These are phyloP conservation scores for Phyllosticta citrichinensis DNA, from an alignment of 2,329 filamentous ascomycete genomes.

Conservation along the genomic window DNA sequence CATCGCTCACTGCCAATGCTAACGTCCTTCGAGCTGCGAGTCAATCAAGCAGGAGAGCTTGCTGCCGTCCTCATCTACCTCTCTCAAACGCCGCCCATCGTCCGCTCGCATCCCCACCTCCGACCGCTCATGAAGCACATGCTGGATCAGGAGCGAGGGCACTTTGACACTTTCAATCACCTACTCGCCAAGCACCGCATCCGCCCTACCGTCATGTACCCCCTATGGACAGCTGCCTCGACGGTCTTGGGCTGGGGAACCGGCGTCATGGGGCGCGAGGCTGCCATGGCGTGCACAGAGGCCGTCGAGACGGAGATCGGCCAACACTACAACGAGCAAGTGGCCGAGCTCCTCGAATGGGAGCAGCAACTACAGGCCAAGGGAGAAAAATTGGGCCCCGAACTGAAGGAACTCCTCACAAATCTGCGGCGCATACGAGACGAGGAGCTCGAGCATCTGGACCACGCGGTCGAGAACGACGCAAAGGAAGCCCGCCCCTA, in stretches of 20 bases:
- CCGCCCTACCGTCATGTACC: constrained; percentile 85
- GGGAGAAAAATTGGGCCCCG: constrained; percentile 71
- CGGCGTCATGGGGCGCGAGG: constrained; percentile 78
- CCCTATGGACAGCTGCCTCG: constrained; percentile 74
- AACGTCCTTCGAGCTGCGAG: constrained; percentile 53
- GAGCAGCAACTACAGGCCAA: constrained; percentile 61
- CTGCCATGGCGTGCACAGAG: constrained; percentile 97
- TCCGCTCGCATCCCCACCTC: constrained; percentile 73
- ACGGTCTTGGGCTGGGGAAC: constrained; percentile 82
- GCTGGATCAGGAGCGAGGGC: constrained; percentile 90
- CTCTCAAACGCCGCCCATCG: constrained; percentile 73
- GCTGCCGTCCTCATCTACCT: constrained; percentile 91
- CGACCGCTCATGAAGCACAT: constrained; percentile 91
- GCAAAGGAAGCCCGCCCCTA: constrained; percentile 83
- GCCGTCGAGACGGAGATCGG: constrained; percentile 98
- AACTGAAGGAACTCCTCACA: constrained; percentile 61
- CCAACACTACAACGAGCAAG: constrained; percentile 88
- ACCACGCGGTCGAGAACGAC: constrained; percentile 90
- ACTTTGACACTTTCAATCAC: constrained; percentile 76
- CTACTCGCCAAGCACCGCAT: constrained; percentile 79
- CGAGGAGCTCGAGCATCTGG: constrained; percentile 93
- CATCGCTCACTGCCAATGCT: background rate
- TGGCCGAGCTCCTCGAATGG: constrained; percentile 73
- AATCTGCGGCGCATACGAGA: constrained; percentile 79
- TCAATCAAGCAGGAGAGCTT: constrained; percentile 97